Evolutionary conservation across 2,329 filamentous ascomycete species (phyloP), one percentile per base, ranked within the genome.

Genomic region (Cordyceps cicadae): DNA sequence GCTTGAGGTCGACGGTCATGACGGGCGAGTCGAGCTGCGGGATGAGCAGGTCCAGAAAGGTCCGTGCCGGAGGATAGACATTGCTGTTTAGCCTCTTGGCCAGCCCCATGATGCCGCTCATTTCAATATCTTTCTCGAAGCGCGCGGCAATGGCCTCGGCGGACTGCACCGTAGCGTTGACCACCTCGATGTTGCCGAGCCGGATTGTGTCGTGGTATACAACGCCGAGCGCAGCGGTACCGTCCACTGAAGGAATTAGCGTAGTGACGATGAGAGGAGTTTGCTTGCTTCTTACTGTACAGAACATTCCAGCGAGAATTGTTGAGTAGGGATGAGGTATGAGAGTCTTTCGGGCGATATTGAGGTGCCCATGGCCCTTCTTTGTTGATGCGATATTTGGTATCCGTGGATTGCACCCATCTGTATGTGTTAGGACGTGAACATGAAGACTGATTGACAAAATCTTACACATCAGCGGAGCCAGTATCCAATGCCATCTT

Each of bases 401-500:
- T 81, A 61, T 81, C 77, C 3, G 78, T 74, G 2, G 79, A 80
- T 68, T 81, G 80, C 19, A 82, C 74, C 81, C 81, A 83, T n/a
- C 80, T 82, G 53, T 29, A 4, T 8, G 3, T 49, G 29, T 56
- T 59, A 54, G 19, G 14, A 5, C 12, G 2, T 5, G n/a, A 14
- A 17, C 3, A 17, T 14, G 11, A 11, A 24, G 9, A 5, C 6
- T 3, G 17, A n/a, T 51, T 12, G 32, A 24, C 3, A 1, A 3
- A 14, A 12, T 84, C 87, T 82, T 81, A 94, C 87, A 81, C 71
- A 62, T 84, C 81, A 11, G 77, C 74, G 8, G 81, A 84, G 12
- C 81, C 81, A 2, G 80, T 83, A 64, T 83, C 81, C 26, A 83
- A 65, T n/a, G 80, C 75, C 48, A 83, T 67, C 52, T 75, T 76